Conservation (phyloP, 2,329 filamentous ascomycete genomes). For the Scytalidium sp. region DNA sequence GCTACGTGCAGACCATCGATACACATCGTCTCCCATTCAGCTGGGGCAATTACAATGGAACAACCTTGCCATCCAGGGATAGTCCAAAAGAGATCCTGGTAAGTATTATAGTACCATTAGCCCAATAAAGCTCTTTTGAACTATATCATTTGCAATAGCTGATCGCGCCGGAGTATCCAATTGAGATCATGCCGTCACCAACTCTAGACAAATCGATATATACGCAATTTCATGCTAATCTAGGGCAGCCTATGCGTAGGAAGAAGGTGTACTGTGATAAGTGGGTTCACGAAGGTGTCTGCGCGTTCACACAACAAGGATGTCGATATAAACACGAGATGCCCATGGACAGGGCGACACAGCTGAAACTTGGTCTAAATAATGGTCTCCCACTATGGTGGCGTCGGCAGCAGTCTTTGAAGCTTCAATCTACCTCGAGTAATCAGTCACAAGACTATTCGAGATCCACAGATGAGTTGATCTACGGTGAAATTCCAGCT, state of each 20-base stretch:
- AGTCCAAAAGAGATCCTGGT: too few relatives aligned
- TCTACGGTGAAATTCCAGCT: too few relatives aligned
- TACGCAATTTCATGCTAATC: neutral
- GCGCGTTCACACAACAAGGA: slow-evolving; percentile 80
- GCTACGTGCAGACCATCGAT: neutral
- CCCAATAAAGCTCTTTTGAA: too few relatives aligned
- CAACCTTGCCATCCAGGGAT: too few relatives aligned
- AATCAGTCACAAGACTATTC: neutral
- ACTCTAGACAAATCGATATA: neutral
- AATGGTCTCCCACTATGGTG: slow-evolving; percentile 60
- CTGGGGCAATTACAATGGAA: too few relatives aligned
- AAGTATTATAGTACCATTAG: too few relatives aligned
- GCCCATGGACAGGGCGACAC: slow-evolving; percentile 64
- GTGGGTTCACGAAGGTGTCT: slow-evolving; percentile 84
- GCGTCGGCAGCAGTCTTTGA: slow-evolving; percentile 20
- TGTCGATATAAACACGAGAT: slow-evolving; percentile 92
- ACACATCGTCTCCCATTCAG: too few relatives aligned
- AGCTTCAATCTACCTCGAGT: neutral
- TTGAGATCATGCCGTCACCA: neutral
- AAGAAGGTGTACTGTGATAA: slow-evolving; percentile 81
- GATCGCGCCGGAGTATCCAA: neutral
- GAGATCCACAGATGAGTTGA: neutral
- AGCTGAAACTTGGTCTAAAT: slow-evolving; percentile 69
- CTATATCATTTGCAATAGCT: neutral
- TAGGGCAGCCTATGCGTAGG: slow-evolving; percentile 9